These are phyloP conservation scores for Pseudozyma pruni DNA, from an alignment of 1,284 basidiomycete species.

Conservation along the genomic window DNA sequence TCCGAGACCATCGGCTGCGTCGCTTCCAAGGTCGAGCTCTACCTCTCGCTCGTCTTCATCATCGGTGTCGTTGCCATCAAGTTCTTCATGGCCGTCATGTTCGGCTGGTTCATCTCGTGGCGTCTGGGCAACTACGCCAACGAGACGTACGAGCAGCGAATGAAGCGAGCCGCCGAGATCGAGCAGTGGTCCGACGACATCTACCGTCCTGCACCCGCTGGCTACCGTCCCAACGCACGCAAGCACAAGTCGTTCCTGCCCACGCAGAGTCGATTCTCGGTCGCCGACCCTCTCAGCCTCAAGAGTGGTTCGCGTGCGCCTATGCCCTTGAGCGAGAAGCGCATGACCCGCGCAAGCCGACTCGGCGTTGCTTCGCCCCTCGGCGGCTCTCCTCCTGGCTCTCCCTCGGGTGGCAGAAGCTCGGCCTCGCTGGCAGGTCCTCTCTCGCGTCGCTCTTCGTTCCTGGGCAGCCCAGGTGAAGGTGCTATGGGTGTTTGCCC, in stretches of 20 bases:
- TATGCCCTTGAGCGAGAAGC: conserved; percentile 48
- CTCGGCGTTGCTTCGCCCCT: conserved; percentile 53
- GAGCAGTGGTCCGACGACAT: conserved; percentile 98
- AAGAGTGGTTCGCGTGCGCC: conserved; percentile 40
- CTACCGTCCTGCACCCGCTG: conserved; percentile 89
- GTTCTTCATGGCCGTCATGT: conserved; percentile 95
- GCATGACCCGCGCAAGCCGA: conserved; percentile 42
- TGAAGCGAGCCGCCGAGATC: conserved; percentile 87
- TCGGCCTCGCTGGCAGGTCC: conserved; percentile 77
- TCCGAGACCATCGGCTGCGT: conserved; percentile 94
- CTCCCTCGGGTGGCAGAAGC: conserved; percentile 80
- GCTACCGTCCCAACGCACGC: conserved; percentile 82
- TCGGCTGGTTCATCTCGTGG: conserved; percentile 97
- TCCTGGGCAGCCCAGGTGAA: conserved; percentile 50
- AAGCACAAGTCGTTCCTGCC: conserved; percentile 79
- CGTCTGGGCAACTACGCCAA: conserved; percentile 90
- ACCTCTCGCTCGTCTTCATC: conserved; percentile 95
- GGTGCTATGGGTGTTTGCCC: conserved; percentile 71
- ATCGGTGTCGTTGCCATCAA: conserved; percentile 94
- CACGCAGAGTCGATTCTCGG: conserved; percentile 72
- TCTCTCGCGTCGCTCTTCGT: conserved; percentile 59
- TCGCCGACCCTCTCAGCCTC: conserved; percentile 55
- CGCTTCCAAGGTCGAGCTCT: conserved; percentile 91
- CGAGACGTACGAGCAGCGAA: conserved; percentile 94
- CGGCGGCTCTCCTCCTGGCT: conserved; percentile 77